Evolutionary conservation across 345 rosid genomes (phyloP), one percentile per base, ranked within the genome.

Genomic region (Pelargonium nanum): DNA sequence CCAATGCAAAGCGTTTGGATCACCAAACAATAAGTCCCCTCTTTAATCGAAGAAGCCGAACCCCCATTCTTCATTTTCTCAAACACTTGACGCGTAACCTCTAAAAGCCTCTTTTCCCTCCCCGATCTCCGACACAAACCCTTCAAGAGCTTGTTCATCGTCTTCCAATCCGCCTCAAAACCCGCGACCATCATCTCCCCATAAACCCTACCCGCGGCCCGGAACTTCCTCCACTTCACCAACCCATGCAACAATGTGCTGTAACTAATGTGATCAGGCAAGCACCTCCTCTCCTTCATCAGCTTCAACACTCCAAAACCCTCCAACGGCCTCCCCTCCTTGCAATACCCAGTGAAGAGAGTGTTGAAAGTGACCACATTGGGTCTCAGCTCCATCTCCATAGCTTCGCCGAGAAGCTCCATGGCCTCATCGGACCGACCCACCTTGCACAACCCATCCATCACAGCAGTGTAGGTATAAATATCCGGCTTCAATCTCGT

Each of bases 371-470:
- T 78, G 65, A 81, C 72, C 24, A 65, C 82, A 70, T 15, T 80
- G 19, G 87, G 87, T 8, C 32, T 56, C 75, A 83, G 63, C 26
- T 84, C 83, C 58, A 26, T 60, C 68, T 64, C 54, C 13, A 78
- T 2, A 60, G 89, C 85, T 57, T 83, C 85, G 50, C 73, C 48
- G 17, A 86, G 84, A 69, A 86, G 61, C 58, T 76, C 89, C 82
- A 61, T 64, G 8, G 93, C 87, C 56, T 86, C 93, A 56, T 72
- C 74, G 19, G 93, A 67, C 60, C 93, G 70, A 24, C 93, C 93
- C 60, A 83, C 93, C 61, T 83, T 83, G 28, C 93, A 83, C 26
- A 83, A 83, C 21, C 93, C 93, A 75, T 80, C 83, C 93, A 81
- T 86, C 57, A 81, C 68, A 19, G 75, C 68, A 6, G 85, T 77